Conservation (phyloP, 345 rosid species). For the Rhodamnia argentea region DNA sequence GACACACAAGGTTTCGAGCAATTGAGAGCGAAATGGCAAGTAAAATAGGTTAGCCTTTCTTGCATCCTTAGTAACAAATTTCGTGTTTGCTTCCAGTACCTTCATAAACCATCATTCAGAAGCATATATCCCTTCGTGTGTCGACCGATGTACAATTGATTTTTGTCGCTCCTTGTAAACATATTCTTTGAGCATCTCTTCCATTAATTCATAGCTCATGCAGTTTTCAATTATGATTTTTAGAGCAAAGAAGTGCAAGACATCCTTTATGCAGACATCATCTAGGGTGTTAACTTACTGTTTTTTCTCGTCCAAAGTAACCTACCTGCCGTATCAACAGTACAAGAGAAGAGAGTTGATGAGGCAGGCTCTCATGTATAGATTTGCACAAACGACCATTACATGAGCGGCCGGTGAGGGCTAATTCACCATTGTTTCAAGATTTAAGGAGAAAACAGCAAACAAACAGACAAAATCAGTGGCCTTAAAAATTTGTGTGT, state of each 20-base stretch:
- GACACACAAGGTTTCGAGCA: conserved; percentile 62
- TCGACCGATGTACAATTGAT: conserved; percentile 63
- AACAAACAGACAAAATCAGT: no score
- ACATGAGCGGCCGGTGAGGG: no score
- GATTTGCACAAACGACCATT: not conserved
- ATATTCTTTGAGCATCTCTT: conserved; percentile 67
- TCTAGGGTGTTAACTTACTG: not conserved
- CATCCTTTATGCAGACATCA: not conserved
- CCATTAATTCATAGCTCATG: conserved; percentile 97
- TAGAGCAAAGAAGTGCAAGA: not conserved
- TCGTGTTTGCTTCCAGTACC: conserved; percentile 53
- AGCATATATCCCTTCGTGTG: conserved; percentile 81
- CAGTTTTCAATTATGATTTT: conserved; percentile 1
- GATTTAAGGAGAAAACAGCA: no score
- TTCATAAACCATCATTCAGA: conserved; percentile 98
- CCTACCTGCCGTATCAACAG: not conserved
- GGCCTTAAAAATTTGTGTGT: no score
- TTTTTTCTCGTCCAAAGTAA: not conserved
- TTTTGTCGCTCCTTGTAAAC: conserved; percentile 75
- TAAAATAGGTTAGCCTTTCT: conserved; percentile 77
- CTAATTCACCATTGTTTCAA: no score
- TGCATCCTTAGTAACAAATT: conserved; percentile 48
- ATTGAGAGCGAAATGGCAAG: conserved; percentile 83
- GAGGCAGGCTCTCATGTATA: not conserved
- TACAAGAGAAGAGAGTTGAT: not conserved